phyloP scores from a whole-genome alignment of 169 alveolate species.

The Plasmodium adleri region DNA sequence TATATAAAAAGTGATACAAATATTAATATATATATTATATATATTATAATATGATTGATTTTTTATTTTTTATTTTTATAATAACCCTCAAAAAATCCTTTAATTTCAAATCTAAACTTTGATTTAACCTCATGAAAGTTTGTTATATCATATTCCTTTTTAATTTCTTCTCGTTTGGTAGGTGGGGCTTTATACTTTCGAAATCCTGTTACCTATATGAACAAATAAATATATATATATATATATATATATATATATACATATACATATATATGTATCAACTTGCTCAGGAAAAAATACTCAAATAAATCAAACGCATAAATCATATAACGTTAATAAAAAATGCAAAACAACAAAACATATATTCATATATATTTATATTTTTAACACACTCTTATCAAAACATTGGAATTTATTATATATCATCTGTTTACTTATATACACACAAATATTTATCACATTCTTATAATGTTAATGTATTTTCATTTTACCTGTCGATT shows the following conservation, averaged over 20 bases:
- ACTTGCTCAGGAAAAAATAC: neutral
- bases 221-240: neutral
- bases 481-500: slow-evolving; percentile 42
- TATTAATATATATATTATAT: neutral
- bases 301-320: neutral
- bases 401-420: too few species aligned
- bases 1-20: neutral
- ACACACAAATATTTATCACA: too few species aligned
- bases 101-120: slow-evolving; percentile 52
- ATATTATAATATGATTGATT: neutral
- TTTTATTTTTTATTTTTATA: neutral
- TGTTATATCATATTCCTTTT: slow-evolving; percentile 58
- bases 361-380: neutral
- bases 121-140: slow-evolving; percentile 69
- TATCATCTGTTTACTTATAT: neutral
- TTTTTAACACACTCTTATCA: neutral
- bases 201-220: slow-evolving; percentile 68
- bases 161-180: slow-evolving; percentile 43
- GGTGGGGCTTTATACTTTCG: slow-evolving; percentile 51
- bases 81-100: slow-evolving; percentile 59
- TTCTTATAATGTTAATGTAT: too few species aligned
- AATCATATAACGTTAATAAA: too few species aligned
- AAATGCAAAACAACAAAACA: too few species aligned
- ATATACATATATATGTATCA: neutral
- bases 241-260: neutral